Conservation (phyloP, 2,329 filamentous ascomycete genomes). For the Gaeumannomyces sp. region DNA sequence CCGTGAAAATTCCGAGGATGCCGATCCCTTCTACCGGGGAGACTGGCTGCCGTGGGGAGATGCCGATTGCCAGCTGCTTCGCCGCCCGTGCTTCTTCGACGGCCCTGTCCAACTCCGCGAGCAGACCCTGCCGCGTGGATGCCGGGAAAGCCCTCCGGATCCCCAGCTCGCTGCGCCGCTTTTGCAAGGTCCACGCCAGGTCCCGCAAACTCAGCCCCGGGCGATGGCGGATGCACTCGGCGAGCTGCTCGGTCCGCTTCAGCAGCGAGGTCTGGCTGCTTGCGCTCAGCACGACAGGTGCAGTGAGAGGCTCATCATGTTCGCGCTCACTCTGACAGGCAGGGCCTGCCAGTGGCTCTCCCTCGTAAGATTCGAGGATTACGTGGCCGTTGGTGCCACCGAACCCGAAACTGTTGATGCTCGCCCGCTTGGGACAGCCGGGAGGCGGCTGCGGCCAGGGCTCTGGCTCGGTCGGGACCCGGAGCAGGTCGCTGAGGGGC, state of each 20-base stretch:
- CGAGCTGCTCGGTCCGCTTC: neutral
- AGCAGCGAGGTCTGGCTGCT: neutral
- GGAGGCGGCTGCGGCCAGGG: neutral
- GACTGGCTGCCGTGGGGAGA: neutral
- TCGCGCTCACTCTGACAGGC: too few relatives aligned
- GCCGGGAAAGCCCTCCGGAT: neutral
- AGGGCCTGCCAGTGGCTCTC: neutral
- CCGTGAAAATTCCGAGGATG: constrained; percentile 24
- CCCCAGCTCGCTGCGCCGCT: neutral
- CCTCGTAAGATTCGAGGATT: constrained; percentile 17
- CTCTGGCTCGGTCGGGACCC: constrained; percentile 13
- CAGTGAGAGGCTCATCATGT: neutral
- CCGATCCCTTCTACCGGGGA: constrained; percentile 19
- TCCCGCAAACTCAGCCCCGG: neutral
- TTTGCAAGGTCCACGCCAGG: constrained; percentile 2
- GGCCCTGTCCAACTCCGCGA: neutral
- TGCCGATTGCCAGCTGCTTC: neutral
- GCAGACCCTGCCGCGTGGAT: neutral
- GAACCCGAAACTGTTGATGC: constrained; percentile 23
- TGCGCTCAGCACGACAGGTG: constrained; percentile 1
- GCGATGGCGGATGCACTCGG: neutral
- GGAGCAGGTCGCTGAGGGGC: constrained; percentile 19
- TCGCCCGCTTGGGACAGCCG: neutral
- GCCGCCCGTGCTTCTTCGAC: neutral
- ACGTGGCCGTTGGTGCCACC: constrained; percentile 24